Percentiles rank a stretch among this genome's conserved stretches.
Evolutionary conservation across 768 basidiomycete species (phyloP).

Genomic region (Calocybe cyanea): DNA sequence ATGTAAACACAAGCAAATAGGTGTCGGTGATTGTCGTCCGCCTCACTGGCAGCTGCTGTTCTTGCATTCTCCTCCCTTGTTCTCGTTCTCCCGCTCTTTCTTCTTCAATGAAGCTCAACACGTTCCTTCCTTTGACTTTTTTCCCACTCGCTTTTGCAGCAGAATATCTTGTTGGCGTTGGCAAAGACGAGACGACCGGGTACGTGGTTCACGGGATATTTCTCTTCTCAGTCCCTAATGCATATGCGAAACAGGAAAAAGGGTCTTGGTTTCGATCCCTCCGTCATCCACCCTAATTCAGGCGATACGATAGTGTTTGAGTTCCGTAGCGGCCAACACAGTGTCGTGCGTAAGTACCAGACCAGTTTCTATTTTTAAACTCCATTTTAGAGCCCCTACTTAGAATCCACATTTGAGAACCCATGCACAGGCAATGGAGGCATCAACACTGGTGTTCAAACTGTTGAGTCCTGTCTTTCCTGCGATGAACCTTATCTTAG

Average conservation of each 20-base stretch:
- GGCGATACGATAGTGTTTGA: slow-evolving; percentile 35
- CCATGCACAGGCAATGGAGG: slow-evolving; percentile 32
- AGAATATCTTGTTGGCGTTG: slow-evolving; percentile 33
- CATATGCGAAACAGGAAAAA: slow-evolving; percentile 26
- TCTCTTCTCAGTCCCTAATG: neutral
- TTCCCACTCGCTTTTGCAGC: slow-evolving; percentile 24
- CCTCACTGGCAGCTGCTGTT: no score
- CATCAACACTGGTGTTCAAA: slow-evolving; percentile 31
- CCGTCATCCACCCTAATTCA: slow-evolving; percentile 28
- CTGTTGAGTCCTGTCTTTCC: slow-evolving; percentile 26
- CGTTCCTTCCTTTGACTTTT: slow-evolving; percentile 13
- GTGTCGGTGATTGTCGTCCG: no score
- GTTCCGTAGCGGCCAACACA: slow-evolving; percentile 36
- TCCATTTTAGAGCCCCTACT: no score
- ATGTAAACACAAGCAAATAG: no score
- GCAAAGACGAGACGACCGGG: slow-evolving; percentile 40
- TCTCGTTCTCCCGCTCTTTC: neutral
- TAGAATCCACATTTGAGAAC: slow-evolving; percentile 34
- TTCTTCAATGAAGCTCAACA: slow-evolving; percentile 12
- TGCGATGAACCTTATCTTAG: neutral
- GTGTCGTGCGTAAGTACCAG: slow-evolving; percentile 32
- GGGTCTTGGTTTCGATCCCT: slow-evolving; percentile 39
- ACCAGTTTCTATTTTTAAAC: neutral
- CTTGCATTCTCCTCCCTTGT: neutral
- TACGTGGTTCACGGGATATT: slow-evolving; percentile 14